These are phyloP conservation scores for Wickerhamiella nectarea DNA, from an alignment of 805 yeast species.

Conservation along the genomic window DNA sequence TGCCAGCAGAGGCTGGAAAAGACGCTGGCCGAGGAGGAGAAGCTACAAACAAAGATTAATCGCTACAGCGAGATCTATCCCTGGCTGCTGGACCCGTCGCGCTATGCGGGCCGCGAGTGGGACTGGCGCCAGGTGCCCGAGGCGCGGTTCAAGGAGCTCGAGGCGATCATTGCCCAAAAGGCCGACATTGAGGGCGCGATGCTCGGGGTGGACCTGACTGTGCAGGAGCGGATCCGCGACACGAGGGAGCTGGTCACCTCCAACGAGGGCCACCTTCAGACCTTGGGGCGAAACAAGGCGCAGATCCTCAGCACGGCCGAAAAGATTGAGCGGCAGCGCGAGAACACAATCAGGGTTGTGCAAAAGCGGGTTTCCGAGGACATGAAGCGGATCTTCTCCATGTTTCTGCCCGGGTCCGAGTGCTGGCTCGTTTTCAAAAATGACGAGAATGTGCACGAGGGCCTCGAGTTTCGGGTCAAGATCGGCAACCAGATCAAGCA, in stretches of 20 bases:
- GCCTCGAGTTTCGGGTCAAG: conserved; percentile 79
- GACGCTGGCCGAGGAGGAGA: background rate
- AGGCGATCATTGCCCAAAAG: background rate
- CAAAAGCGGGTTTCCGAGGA: conserved; percentile 79
- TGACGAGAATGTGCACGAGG: conserved; percentile 71
- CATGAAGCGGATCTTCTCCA: conserved; percentile 82
- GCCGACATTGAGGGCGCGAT: conserved; percentile 8
- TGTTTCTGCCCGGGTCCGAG: conserved; percentile 74
- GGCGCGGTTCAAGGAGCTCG: background rate
- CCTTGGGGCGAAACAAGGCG: conserved; percentile 76
- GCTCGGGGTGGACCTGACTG: conserved; percentile 5
- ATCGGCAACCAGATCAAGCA: conserved; percentile 93
- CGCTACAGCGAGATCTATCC: background rate
- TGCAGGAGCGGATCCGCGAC: background rate
- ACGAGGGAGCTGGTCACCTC: conserved; percentile 71
- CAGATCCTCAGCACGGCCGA: conserved; percentile 81
- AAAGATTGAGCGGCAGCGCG: conserved; percentile 72
- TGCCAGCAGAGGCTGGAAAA: background rate
- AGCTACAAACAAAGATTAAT: background rate
- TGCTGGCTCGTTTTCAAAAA: conserved; percentile 79
- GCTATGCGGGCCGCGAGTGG: background rate
- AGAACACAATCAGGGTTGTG: conserved; percentile 67
- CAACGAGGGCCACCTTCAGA: conserved; percentile 63
- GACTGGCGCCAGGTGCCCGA: background rate
- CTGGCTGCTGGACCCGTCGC: background rate